Evolutionary conservation across 345 rosid species (phyloP).

Genomic region (Microcos paniculata): DNA sequence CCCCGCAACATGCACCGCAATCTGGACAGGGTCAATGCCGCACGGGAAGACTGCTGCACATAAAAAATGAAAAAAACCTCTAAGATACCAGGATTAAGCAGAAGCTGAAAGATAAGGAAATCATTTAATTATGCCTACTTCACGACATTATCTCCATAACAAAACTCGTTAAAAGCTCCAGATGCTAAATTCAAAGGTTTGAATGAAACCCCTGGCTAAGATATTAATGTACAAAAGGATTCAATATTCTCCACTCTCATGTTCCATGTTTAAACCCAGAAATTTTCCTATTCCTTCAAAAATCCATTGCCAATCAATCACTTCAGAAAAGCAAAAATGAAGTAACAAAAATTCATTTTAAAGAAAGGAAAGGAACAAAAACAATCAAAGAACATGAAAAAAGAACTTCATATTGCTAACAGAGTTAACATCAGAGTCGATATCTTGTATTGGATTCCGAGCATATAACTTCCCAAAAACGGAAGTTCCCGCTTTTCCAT

Average conservation of each 20-base stretch:
- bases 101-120: background rate
- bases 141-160: background rate
- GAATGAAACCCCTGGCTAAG: background rate
- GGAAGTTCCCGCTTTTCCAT: background rate
- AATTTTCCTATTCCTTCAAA: background rate
- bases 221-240: background rate
- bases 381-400: background rate
- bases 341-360: background rate
- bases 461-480: background rate
- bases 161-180: background rate
- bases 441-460: background rate
- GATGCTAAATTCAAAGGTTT: background rate
- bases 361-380: background rate
- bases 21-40: conserved; percentile 50
- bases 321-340: background rate
- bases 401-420: background rate
- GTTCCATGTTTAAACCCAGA: background rate
- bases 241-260: background rate
- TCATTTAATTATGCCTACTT: background rate
- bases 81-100: conserved; percentile 16
- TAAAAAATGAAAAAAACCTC: conserved; percentile 11
- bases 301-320: background rate
- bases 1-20: conserved; percentile 55
- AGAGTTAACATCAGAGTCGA: background rate
- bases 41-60: conserved; percentile 44